Base-by-base conservation (phyloP, 192 early-diverging fungal genomes). In the Backusella luteola region DNA sequence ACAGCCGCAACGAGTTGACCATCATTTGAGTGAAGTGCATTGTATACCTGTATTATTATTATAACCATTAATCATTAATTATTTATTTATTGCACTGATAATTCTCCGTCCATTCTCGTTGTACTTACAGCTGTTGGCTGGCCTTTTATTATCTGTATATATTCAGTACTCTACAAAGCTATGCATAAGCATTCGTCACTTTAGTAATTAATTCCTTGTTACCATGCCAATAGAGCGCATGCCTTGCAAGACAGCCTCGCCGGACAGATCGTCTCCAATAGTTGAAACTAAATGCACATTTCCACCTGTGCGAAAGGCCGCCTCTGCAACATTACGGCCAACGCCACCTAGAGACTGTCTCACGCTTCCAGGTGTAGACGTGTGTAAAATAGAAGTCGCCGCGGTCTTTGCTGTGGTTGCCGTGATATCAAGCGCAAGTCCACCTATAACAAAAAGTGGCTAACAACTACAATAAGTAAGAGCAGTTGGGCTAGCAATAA, bases 321-420 rank as follows among this genome's bases (percentile, higher is more conserved):
- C 92, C 73, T 98, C 94, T 3, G 94, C 95, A 6, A 99, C 87
- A 80, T 99, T 99, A 39, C 95, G 86, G 0, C 94, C 96, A 5
- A 99, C 98, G 4, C 98, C 98, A 56, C 98, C 98, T 11, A 94
- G 67, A 3, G 89, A 83, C 7, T 92, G 85, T 8, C 75, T 73
- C 6, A 93, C 91, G 0, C 69, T 81, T 5, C 98, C 98, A 1
- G 93, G 90, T 38, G 89, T 87, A 34, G 95, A 96, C 0, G 94
- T 94, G 38, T 81, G 76, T 26, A 86, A 74, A 34, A 83, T 79
- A 2, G 83, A 73, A 4, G 46, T 49, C 17, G 46, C 46, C n/a
- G 46, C 32, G 32, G 14, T 34, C 29, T 19, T 23, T 44, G 21
- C 49, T 52, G 36, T 66, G 76, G 90, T 92, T 8, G 89, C 75